These are phyloP conservation scores for Chalaropsis thielavioides DNA, from an alignment of 2,329 filamentous ascomycete species.

Conservation along the genomic window DNA sequence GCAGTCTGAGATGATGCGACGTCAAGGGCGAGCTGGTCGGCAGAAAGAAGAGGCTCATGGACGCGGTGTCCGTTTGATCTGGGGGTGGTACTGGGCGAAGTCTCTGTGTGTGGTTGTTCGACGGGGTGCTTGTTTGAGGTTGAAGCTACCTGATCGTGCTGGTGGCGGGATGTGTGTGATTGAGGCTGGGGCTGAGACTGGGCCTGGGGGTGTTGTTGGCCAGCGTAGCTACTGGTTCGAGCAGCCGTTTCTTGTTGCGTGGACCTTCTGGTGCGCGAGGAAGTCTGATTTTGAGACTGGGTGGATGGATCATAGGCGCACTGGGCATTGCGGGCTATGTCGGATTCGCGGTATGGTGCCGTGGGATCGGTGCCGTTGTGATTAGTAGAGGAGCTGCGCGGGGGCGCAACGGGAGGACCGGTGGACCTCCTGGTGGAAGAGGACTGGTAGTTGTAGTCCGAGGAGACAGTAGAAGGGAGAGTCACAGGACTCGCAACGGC, in stretches of 20 bases:
- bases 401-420: constrained; percentile 59
- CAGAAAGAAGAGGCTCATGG: constrained; percentile 13
- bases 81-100: constrained; percentile 19
- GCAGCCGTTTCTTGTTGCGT: constrained; percentile 27
- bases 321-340: constrained; percentile 15
- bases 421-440: constrained; percentile 38
- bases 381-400: constrained; percentile 63
- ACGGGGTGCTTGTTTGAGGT: not conserved
- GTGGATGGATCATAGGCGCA: constrained; percentile 23
- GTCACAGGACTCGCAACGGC: constrained; percentile 31
- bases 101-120: not conserved
- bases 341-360: constrained; percentile 9
- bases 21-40: constrained; percentile 20
- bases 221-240: constrained; percentile 24
- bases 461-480: constrained; percentile 26
- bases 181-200: not conserved
- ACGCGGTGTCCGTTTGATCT: constrained; percentile 21
- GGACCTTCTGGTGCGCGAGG: constrained; percentile 20
- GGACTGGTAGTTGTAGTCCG: constrained; percentile 29
- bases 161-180: constrained; percentile 1
- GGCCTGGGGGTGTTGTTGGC: constrained; percentile 7
- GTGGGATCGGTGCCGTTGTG: constrained; percentile 22
- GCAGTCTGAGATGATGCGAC: constrained; percentile 35
- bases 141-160: constrained; percentile 3
- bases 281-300: constrained; percentile 15